Conservation (phyloP, 768 basidiomycete species). For the Gelatoporia subvermispora region DNA sequence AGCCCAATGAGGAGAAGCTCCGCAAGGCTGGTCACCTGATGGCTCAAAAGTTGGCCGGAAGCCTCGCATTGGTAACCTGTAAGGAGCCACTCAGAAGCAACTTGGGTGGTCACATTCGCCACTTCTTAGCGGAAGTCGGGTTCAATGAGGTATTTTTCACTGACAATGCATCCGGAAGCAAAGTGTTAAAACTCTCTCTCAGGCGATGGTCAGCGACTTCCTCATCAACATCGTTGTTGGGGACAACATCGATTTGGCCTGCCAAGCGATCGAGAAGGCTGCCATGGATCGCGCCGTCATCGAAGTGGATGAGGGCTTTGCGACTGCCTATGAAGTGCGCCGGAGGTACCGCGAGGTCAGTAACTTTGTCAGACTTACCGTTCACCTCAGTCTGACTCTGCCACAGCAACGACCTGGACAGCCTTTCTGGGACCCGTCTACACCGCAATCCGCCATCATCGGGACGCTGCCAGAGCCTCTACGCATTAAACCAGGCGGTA, state of each 20-base stretch:
- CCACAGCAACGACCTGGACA: conserved; percentile 58
- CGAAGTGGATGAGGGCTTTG: conserved; percentile 90
- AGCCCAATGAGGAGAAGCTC: conserved; percentile 85
- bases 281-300: conserved; percentile 94
- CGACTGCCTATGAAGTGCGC: conserved; percentile 74
- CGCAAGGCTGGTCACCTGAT: conserved; percentile 90
- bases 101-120: conserved; percentile 83
- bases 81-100: conserved; percentile 95
- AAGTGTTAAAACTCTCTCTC: neutral
- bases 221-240: conserved; percentile 75
- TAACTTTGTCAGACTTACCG: conserved; percentile 4
- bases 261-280: conserved; percentile 91
- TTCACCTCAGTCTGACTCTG: neutral
- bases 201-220: conserved; percentile 77
- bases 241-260: conserved; percentile 92
- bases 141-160: conserved; percentile 66
- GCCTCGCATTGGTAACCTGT: conserved; percentile 94
- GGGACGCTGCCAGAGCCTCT: conserved; percentile 81
- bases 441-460: conserved; percentile 65
- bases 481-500: conserved; percentile 76
- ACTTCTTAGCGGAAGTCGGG: conserved; percentile 78
- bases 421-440: conserved; percentile 86
- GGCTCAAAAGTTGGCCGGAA: conserved; percentile 96
- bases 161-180: neutral
- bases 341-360: conserved; percentile 82